Evolutionary conservation across 306 rosid genomes (phyloP).

Genomic region (Luffa aegyptiaca): DNA sequence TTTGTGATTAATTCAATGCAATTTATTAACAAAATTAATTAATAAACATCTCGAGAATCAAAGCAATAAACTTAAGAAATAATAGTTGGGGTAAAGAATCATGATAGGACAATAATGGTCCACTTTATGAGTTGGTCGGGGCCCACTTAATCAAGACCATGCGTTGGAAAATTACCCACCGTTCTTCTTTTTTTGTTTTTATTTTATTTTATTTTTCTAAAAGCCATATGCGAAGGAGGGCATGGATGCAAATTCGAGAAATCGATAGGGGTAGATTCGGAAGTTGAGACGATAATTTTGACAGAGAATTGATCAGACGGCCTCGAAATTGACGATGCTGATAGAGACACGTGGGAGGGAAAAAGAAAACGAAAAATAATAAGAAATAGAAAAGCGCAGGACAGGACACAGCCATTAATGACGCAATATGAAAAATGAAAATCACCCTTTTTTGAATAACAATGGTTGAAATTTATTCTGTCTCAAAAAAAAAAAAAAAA

Average conservation of each 20-base stretch:
- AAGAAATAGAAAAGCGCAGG: too few relatives aligned
- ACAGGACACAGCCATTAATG: neutral
- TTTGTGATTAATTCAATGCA: neutral
- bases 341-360: conserved; percentile 1
- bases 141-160: neutral
- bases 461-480: neutral
- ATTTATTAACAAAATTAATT: neutral
- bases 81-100: neutral
- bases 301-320: neutral
- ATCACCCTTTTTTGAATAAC: neutral
- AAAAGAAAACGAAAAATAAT: neutral
- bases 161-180: conserved; percentile 6
- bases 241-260: neutral
- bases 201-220: neutral
- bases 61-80: neutral
- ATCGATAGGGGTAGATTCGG: neutral
- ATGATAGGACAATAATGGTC: neutral
- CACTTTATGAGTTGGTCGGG: conserved; percentile 3
- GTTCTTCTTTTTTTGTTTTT: neutral
- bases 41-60: neutral
- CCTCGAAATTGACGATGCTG: neutral
- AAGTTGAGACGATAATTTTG: neutral
- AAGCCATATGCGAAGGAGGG: neutral
- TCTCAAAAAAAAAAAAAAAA: too few relatives aligned
- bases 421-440: neutral